Base-by-base conservation (phyloP, 495 filamentous ascomycete species). In the Lasiosphaeris hirsuta region DNA sequence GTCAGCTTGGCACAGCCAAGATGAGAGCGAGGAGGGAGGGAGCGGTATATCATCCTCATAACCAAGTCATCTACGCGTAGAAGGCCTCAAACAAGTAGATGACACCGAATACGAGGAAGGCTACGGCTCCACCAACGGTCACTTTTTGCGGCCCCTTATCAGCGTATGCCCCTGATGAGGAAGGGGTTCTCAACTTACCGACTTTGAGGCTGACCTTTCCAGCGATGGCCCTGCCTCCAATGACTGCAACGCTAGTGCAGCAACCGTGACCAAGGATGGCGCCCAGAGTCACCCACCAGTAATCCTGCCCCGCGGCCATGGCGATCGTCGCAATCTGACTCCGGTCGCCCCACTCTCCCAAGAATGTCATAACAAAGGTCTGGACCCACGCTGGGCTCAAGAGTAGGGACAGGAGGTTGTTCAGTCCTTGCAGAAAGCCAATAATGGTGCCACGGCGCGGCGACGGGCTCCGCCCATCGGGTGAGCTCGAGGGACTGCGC, bases 301-400 rank as follows among this genome's bases (percentile, higher is more conserved):
- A 97, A 69, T 97, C 95, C 74, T 95, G 90, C 3, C 94, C 94
- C 9, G 94, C 94, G 45, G 94, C 95, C 94, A 98, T 98, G 39
- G 94, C 94, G 66, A 98, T 96, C 50, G 94, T 98, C 13, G 94
- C 95, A 66, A 98, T 98, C 72, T 98, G 94, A 67, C 90, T 95
- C 58, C 94, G 86, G 67, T 98, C 94, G 46, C 94, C 94, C 94
- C 95, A 97, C 71, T 98, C 94, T 9, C 94, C 94, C 33, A 98
- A 75, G 74, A 98, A 98, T 3, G 94, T 98, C 94, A 98, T 98
- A 59, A 92, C 84, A 70, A 98, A 98, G 5, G 95, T 98, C 72
- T 98, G 94, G 11, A 98, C 94, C 94, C 94, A 98, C 0, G 92
- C 94, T 3, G 94, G 94, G 67, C 89, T 95, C 14, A 98, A 78